A percentile compares a stretch with the other conserved stretches of the same genome.
phyloP scores from a whole-genome alignment of 768 basidiomycete genomes.

The Mycena vulgaris region DNA sequence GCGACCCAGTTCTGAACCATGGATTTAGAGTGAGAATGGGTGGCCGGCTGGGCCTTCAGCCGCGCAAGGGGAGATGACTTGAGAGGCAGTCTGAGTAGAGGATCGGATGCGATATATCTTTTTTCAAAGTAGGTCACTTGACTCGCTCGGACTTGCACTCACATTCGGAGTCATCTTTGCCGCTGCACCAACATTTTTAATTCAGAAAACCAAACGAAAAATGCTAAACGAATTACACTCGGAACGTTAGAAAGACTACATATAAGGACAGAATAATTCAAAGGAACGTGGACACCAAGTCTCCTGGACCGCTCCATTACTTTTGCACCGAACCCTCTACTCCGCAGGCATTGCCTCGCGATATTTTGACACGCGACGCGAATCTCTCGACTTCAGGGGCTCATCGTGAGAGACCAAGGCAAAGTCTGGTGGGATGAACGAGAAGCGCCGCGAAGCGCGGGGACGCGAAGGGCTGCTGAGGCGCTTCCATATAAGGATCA shows the following conservation, averaged over 20 bases:
- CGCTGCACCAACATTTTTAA: too few relatives aligned
- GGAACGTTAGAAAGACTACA: background rate
- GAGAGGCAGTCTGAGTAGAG: slow-evolving; percentile 33
- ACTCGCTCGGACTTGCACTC: slow-evolving; percentile 2
- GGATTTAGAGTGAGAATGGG: slow-evolving; percentile 19
- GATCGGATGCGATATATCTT: too few relatives aligned
- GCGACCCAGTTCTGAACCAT: slow-evolving; percentile 31
- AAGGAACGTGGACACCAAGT: background rate
- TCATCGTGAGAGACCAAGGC: slow-evolving; percentile 37
- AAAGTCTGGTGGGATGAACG: slow-evolving; percentile 55
- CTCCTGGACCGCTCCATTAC: background rate
- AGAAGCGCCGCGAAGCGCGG: slow-evolving; percentile 47
- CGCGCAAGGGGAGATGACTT: slow-evolving; percentile 30
- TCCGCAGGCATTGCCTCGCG: background rate
- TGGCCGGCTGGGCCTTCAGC: slow-evolving; percentile 30
- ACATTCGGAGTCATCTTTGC: too few relatives aligned
- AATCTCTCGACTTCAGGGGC: slow-evolving; percentile 19
- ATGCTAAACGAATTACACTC: background rate
- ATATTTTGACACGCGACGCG: slow-evolving; percentile 24
- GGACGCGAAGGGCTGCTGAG: slow-evolving; percentile 42
- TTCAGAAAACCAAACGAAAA: too few relatives aligned
- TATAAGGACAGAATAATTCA: background rate
- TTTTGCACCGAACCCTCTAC: background rate
- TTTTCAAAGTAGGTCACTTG: too few relatives aligned
- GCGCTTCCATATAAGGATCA: slow-evolving; percentile 51